Evolutionary conservation across 306 rosid genomes (phyloP).

Genomic region (Casuarina cunninghamiana): DNA sequence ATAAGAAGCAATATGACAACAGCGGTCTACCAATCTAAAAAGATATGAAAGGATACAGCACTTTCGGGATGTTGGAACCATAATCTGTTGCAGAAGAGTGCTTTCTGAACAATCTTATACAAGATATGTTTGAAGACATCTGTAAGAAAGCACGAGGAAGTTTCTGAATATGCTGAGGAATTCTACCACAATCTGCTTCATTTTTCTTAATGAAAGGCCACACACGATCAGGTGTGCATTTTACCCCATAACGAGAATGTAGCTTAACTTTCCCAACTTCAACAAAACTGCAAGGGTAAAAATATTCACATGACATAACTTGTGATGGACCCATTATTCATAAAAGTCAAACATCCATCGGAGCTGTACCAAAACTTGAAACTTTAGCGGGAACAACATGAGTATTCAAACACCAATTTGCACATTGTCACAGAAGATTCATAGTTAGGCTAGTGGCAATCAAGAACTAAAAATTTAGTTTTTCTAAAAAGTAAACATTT

Average conservation of each 20-base stretch:
- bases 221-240: conserved; percentile 53
- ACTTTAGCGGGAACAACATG: not conserved
- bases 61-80: conserved; percentile 42
- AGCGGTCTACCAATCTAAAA: not conserved
- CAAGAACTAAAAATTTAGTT: not conserved
- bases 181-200: conserved; percentile 26
- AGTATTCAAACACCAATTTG: conserved; percentile 10
- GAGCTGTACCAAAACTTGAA: not conserved
- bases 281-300: conserved; percentile 55
- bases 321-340: conserved; percentile 30
- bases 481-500: not conserved
- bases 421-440: not conserved
- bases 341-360: not conserved
- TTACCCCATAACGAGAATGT: conserved; percentile 28
- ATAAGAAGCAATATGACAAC: not conserved
- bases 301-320: conserved; percentile 42
- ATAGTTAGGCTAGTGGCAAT: not conserved
- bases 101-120: conserved; percentile 56
- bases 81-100: conserved; percentile 32
- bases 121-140: conserved; percentile 65
- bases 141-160: conserved; percentile 40
- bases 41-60: conserved; percentile 65
- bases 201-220: conserved; percentile 43
- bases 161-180: conserved; percentile 52
- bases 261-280: conserved; percentile 58